phyloP scores from a whole-genome alignment of 2,329 filamentous ascomycete genomes.

The Apiospora kogelbergensis region DNA sequence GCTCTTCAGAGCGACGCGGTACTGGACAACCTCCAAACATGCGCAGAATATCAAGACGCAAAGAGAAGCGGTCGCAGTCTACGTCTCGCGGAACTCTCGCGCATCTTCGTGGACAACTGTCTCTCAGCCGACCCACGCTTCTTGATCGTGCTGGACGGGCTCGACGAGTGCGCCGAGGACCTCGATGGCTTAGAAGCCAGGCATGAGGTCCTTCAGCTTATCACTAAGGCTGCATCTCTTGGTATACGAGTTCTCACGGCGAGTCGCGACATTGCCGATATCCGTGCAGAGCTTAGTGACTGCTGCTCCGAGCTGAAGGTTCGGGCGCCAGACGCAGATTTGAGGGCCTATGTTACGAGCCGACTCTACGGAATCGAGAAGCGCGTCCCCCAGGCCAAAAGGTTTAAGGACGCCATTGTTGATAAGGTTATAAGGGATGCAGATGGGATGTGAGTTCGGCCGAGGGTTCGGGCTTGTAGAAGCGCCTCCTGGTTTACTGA shows the following conservation, averaged over 20 bases:
- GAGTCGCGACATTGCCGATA: background rate
- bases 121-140: background rate
- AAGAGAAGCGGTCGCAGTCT: too few species aligned
- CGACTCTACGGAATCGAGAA: background rate
- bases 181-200: background rate
- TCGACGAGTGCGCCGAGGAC: background rate
- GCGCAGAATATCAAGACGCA: too few species aligned
- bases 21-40: too few species aligned
- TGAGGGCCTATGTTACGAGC: background rate
- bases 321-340: background rate
- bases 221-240: background rate
- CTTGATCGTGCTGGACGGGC: background rate
- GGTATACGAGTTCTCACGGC: background rate
- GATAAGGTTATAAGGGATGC: background rate
- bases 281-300: background rate
- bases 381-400: background rate
- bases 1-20: too few species aligned
- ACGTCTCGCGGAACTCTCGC: too few species aligned
- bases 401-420: background rate
- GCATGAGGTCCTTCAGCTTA: background rate
- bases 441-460: background rate
- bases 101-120: too few species aligned
- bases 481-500: background rate
- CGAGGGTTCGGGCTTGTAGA: background rate
- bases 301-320: background rate